A percentile compares a stretch with the other conserved stretches of the same genome.
phyloP scores from a whole-genome alignment of 805 yeast genomes.

The Sugiyamaella smithiae region DNA sequence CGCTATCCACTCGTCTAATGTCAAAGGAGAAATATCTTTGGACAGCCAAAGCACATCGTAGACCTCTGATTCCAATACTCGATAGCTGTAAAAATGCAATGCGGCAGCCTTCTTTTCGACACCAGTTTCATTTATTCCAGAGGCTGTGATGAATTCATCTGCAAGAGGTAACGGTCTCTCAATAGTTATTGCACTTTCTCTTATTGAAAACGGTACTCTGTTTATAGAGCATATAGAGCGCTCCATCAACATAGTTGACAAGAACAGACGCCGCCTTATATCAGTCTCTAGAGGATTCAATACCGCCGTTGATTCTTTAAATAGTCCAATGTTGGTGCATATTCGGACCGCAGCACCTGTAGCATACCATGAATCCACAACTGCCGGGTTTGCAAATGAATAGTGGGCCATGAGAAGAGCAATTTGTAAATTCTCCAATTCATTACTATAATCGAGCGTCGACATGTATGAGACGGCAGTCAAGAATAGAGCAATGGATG shows the following conservation, averaged over 20 bases:
- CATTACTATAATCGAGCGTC: background rate
- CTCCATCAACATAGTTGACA: constrained; percentile 2
- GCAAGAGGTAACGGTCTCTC: background rate
- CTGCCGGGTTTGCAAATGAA: constrained; percentile 2
- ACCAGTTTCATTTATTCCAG: background rate
- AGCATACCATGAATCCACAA: constrained; percentile 1
- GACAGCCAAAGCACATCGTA: constrained; percentile 3
- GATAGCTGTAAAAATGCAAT: background rate
- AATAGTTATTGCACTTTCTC: background rate
- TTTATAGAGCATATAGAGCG: constrained; percentile 2
- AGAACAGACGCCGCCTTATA: background rate
- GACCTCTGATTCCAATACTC: background rate
- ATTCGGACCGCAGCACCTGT: constrained; percentile 4
- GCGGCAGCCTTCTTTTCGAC: background rate
- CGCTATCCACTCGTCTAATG: background rate
- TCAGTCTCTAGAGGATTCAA: constrained; percentile 3
- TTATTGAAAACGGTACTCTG: constrained; percentile 1
- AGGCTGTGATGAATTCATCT: background rate
- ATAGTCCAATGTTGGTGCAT: background rate
- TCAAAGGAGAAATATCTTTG: background rate
- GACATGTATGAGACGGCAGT: constrained; percentile 1
- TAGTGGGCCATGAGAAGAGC: constrained; percentile 3
- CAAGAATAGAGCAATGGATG: background rate
- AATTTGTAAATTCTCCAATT: background rate
- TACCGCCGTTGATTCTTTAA: background rate